These are phyloP conservation scores for Aspergillus biplanus DNA, from an alignment of 495 filamentous ascomycete genomes.

Conservation along the genomic window DNA sequence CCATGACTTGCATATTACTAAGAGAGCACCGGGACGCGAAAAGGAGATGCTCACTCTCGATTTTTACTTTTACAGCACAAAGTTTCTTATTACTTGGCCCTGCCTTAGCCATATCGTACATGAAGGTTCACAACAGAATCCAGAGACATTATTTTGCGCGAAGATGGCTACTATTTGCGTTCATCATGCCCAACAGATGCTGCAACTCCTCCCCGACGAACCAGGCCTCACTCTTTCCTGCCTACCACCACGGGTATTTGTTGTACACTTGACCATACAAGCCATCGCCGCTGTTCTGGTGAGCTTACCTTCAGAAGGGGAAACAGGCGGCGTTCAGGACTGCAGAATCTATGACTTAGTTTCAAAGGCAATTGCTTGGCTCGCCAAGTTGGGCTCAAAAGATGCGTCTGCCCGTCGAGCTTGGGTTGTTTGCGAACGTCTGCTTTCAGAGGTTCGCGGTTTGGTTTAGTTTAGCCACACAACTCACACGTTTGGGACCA, in stretches of 20 bases:
- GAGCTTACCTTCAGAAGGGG: constrained; percentile 48
- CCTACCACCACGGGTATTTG: constrained; percentile 58
- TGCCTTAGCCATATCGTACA: constrained; percentile 54
- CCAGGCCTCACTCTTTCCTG: constrained; percentile 44
- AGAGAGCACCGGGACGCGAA: constrained; percentile 23
- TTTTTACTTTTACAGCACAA: constrained; percentile 57
- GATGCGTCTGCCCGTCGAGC: constrained; percentile 50
- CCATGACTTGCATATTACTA: constrained; percentile 43
- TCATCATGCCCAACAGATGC: constrained; percentile 48
- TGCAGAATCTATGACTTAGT: constrained; percentile 41
- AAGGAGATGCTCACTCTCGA: constrained; percentile 38
- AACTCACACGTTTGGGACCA: too few relatives aligned
- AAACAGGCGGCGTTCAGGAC: constrained; percentile 43
- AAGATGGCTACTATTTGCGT: constrained; percentile 53
- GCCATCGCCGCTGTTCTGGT: constrained; percentile 56
- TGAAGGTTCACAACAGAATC: constrained; percentile 19
- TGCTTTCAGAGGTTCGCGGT: constrained; percentile 11
- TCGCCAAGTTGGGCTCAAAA: constrained; percentile 43
- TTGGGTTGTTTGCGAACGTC: constrained; percentile 42
- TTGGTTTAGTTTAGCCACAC: too few relatives aligned
- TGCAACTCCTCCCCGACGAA: constrained; percentile 49
- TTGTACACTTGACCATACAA: constrained; percentile 63
- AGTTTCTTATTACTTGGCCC: constrained; percentile 60
- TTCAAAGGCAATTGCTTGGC: constrained; percentile 49
- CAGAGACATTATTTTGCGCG: constrained; percentile 41